Evolutionary conservation across 192 early-diverging fungal species (phyloP).

Genomic region (Tieghemiomyces parasiticus): DNA sequence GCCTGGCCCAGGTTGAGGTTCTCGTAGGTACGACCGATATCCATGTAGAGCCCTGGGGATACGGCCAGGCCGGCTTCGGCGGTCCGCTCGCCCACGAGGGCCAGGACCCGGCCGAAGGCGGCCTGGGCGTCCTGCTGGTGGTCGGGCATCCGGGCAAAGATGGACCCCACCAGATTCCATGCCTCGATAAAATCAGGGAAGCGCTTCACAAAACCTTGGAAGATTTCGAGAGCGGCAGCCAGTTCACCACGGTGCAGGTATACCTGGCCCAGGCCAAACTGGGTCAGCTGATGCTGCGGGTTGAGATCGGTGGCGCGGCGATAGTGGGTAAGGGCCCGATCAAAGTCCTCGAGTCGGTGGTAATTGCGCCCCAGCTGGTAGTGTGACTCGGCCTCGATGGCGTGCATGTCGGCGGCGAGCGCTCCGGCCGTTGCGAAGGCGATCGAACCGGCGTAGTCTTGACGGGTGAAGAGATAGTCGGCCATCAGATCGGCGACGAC

Average conservation of each 20-base stretch:
- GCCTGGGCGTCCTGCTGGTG: constrained; percentile 48
- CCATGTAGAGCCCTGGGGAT: constrained; percentile 37
- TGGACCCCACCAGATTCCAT: constrained; percentile 38
- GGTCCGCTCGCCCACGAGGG: constrained; percentile 33
- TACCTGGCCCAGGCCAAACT: constrained; percentile 68
- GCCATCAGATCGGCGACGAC: constrained; percentile 30
- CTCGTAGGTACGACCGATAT: constrained; percentile 50
- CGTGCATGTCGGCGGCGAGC: constrained; percentile 26
- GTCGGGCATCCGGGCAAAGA: constrained; percentile 42
- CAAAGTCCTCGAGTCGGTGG: constrained; percentile 42
- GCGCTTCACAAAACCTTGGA: constrained; percentile 39
- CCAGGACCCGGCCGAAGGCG: constrained; percentile 46
- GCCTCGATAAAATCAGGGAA: constrained; percentile 53
- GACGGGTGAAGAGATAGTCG: constrained; percentile 32
- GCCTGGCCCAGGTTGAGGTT: constrained; percentile 30
- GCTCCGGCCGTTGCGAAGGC: constrained; percentile 27
- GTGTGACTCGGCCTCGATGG: constrained; percentile 40
- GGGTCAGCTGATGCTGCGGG: constrained; percentile 45
- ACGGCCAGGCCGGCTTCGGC: constrained; percentile 26
- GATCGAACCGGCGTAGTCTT: constrained; percentile 26
- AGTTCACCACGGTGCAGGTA: constrained; percentile 32
- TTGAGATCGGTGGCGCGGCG: constrained; percentile 44
- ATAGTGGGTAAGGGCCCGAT: constrained; percentile 59
- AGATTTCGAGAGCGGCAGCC: constrained; percentile 27
- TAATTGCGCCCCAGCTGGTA: constrained; percentile 39